Base-by-base conservation (phyloP, 805 yeast genomes). In the Clavispora phyllophila region DNA sequence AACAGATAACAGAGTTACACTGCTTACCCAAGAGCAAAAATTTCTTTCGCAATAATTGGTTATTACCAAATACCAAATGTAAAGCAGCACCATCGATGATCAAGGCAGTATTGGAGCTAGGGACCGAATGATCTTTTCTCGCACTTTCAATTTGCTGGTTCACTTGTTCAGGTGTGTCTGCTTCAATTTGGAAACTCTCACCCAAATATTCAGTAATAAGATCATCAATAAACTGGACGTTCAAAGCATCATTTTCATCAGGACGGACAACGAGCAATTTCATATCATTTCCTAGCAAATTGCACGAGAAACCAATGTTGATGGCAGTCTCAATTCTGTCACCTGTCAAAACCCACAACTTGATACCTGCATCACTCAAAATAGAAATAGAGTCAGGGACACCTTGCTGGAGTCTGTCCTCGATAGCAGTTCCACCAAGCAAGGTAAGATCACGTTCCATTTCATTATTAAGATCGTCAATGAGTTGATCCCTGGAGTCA, bases 301-400 rank as follows among this genome's bases (percentile, higher is more conserved):
- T 83, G 63, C 91, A 85, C 13, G 87, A 80, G 56, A 82, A 85
- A 1, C 91, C 93, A 61, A 85, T 85, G 58, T 84, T 82, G 58
- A 85, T 85, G 3, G 93, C 93, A 9, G 93, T 85, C 62, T 85
- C 93, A 40, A 85, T 79, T 59, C 82, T 79, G 62, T 85, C 93
- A 49, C 93, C 93, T 9, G 93, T 85, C 24, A 85, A 69, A 41
- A 85, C 90, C 93, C 93, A 85, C 38, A 85, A 66, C 60, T 85
- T 85, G 54, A 85, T 81, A 38, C 93, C 93, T 0, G 90, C 91
- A 37, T 73, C 66, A 5, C 81, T 78, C 39, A 85, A 68, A 32
- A 79, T 59, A 13, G 82, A 75, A 52, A 85, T 85, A 1, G 91
- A 71, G 40, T 79, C 82, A 0, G 91, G 89, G 17, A 85, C 93